Evolutionary conservation across 345 rosid species (phyloP), one percentile per base, ranked within the genome.

Genomic region (Litchi chinensis): DNA sequence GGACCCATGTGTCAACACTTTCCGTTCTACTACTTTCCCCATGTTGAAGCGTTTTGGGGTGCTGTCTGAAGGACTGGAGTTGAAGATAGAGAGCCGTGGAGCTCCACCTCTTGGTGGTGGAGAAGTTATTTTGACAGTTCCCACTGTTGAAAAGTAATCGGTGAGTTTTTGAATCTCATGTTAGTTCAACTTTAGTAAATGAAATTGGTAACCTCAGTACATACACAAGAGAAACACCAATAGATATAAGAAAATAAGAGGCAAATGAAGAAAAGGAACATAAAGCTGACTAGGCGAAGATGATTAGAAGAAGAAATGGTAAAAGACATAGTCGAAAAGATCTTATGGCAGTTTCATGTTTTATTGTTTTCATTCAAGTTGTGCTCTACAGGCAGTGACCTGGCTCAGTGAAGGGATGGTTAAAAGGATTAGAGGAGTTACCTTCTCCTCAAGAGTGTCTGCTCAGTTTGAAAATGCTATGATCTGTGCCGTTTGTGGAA

Each of bases 351-450:
- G 32, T 68, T 63, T 37, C 6, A 26, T 21, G 75, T 46, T 50
- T 74, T 59, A 28, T 71, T 22, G 24, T 73, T 19, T 75, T 43
- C 80, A 81, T 68, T 74, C 64, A 16, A 19, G 43, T 71, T 82
- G 64, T 59, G 37, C 70, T 83, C 60, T 77, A 74, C 89, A 94
- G 98, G 91, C 93, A 26, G 89, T 90, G 48, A 73, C 78, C 21
- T 94, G 98, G 98, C 78, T 83, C 13, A 93, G 94, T 39, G 97
- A 93, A 83, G 98, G 98, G 76, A 92, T 92, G 98, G 93, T 91
- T 43, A 94, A 89, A 85, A 91, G 88, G 88, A 94, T 97, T 80
- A 92, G 99, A 84, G 98, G 98, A 69, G 74, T 65, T 32, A 89
- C 95, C 77, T 96, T 91, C 86, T 94, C 98, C 22, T 71, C 93